Evolutionary conservation across 2,329 filamentous ascomycete genomes (phyloP), one percentile per base, ranked within the genome.

Genomic region (Akanthomyces dipterigenus): DNA sequence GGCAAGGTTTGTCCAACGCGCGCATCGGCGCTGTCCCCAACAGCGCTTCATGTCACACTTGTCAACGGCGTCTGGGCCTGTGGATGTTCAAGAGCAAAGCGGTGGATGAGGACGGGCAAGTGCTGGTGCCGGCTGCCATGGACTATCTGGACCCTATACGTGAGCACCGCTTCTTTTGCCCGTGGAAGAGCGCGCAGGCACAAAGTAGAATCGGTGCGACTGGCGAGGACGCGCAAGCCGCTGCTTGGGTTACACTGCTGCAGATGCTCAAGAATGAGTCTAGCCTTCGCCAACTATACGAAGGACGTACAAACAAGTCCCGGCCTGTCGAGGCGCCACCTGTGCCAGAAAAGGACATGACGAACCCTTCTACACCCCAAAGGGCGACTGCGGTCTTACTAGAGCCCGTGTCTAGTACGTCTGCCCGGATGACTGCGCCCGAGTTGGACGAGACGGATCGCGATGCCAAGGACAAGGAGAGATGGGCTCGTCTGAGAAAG

Each of bases 31-130:
- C 85, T 1, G 84, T 88, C 24, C 85, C 88, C 45, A 89, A 91
- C 63, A 84, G 93, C 18, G 87, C 90, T 6, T 87, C 86, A 5
- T 99, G 95, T 73, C 83, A 88, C 62, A 90, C 91, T 22, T 99
- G 95, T 71, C 89, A 96, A 69, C 87, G 95, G 63, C 86, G 93
- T 1, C 80, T 98, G 0, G 95, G 95, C 0, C 80, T 99, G 2
- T 99, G 95, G 95, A 88, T 99, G 79, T 98, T 96, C 72, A 89
- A 87, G 69, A 88, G 87, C 72, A 92, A 88, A 73, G 83, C 85
- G 67, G 82, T 88, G 34, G 81, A 84, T 62, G 76, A 78, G 1
- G 73, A 76, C 18, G 80, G 80, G 0, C 74, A 80, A 40, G 75
- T 86, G 11, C 73, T 87, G 12, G 78, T 82, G 5, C 81, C 82